Evolutionary conservation across 305 asterid species (phyloP), one percentile per base, ranked within the genome.

Genomic region (Plantago coronopus): DNA sequence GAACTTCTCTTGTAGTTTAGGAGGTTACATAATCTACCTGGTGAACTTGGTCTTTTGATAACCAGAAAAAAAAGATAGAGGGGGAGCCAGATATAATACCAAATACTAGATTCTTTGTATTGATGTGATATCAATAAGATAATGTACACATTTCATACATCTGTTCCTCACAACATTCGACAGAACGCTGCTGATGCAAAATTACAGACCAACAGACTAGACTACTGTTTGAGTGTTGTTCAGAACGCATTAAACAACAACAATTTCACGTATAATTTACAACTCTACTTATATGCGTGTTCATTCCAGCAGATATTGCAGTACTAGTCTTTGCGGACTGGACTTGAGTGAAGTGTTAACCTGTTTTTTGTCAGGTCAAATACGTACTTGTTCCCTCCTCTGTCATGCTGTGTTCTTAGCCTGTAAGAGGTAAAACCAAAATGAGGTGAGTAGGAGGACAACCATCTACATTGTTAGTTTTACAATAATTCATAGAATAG

Each of bases 401-500:
- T 14, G 43, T 51, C 61, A 63, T 16, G 62, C 62, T 11, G 3
- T 38, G 17, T 37, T 57, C 59, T 76, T 79, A 5, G 74, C 79
- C 81, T 79, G 46, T 62, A 57, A 65, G 34, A 18, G 46, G 34
- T 57, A 3, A n/a, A 63, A 19, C 62, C 45, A 29, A 61, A 54
- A 10, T 46, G 18, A 23, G 17, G 51, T 59, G 50, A 59, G 56
- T 19, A n/a, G 17, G 31, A 49, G 17, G 34, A 23, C n/a, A n/a
- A n/a, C n/a, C n/a, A n/a, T n/a, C n/a, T n/a, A n/a, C n/a, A n/a
- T n/a, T n/a, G n/a, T n/a, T n/a, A n/a, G n/a, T n/a, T n/a, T n/a
- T n/a, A n/a, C n/a, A n/a, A n/a, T n/a, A n/a, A n/a, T n/a, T n/a
- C n/a, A n/a, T n/a, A n/a, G n/a, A n/a, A n/a, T n/a, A n/a, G n/a